Base-by-base conservation (phyloP, 495 filamentous ascomycete genomes). In the Tricharina praecox region DNA sequence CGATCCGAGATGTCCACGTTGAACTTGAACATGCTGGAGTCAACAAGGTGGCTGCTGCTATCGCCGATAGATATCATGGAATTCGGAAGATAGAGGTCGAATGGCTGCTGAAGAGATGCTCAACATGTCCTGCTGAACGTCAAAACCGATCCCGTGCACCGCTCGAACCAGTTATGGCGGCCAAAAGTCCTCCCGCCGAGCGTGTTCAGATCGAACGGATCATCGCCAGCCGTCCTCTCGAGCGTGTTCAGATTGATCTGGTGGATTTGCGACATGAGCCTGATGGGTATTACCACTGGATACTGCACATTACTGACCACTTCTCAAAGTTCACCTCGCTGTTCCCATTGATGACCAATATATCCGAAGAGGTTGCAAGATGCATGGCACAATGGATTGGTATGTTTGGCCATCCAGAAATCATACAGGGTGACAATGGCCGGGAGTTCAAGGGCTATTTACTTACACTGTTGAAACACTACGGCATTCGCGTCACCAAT, bases 241-340 rank as follows among this genome's bases (percentile, higher is more conserved):
- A 59, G 33, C 42, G 42, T 0, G 43, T 56, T 23, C 46, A 59
- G 20, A 49, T 59, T 1, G 50, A 59, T 45, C 40, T 59, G 13
- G 52, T 59, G 18, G 50, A 59, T 41, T 50, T 51, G 18, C 23
- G 39, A 1, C 13, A 15, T 23, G 21, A 47, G 10, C 50, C 50
- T 1, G 40, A 53, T 42, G 43, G 36, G 3, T 3, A 48, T 0
- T 56, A 32, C 33, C 26, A 44, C 1, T 56, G 50, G 50, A 56
- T 59, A 13, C 50, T 39, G 2, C 47, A 53, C 47, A 45, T 56
- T 4, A n/a, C 40, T 8, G 50, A 59, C 18, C 42, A 59, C 32
- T 53, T 53, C n/a, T 51, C 25, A 26, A 53, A 56, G 16, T 51
- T 23, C 46, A 37, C 42, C 9, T 3, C 7, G 13, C 10, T 35